A percentile compares a stretch with the other conserved stretches of the same genome.
These are phyloP conservation scores for Picocystis sp. DNA, from an alignment of 163 green algal genomes.

Conservation along the genomic window DNA sequence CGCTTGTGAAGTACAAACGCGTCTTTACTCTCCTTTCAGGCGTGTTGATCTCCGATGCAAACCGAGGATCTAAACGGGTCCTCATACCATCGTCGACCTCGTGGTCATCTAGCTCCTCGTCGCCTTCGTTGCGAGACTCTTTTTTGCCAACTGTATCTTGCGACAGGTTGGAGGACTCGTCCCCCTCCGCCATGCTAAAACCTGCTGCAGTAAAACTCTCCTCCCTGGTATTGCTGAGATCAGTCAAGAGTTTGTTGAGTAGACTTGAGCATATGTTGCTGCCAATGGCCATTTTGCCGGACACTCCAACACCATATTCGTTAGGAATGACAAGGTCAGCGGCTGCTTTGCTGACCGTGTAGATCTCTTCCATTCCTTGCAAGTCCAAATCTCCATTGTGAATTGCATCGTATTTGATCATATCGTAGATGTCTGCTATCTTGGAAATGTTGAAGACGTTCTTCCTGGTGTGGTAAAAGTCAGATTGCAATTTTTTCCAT, in stretches of 20 bases:
- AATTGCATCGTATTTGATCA: slow-evolving; percentile 66
- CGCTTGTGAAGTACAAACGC: slow-evolving; percentile 96
- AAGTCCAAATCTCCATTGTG: slow-evolving; percentile 81
- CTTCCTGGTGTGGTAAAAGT: too few species aligned
- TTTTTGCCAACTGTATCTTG: slow-evolving; percentile 2
- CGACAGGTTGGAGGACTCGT: neutral
- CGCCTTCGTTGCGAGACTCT: neutral
- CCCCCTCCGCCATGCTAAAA: slow-evolving; percentile 10
- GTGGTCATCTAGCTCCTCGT: slow-evolving; percentile 4
- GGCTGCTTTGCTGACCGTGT: slow-evolving; percentile 26
- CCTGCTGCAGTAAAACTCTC: slow-evolving; percentile 28
- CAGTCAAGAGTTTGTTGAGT: slow-evolving; percentile 79
- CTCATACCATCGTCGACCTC: slow-evolving; percentile 11
- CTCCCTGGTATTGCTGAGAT: slow-evolving; percentile 73
- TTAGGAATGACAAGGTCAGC: slow-evolving; percentile 60
- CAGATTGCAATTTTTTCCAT: too few species aligned
- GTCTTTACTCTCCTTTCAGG: slow-evolving; percentile 86
- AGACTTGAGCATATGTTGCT: slow-evolving; percentile 65
- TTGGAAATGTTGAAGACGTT: too few species aligned
- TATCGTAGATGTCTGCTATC: too few species aligned
- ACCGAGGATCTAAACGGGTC: slow-evolving; percentile 37
- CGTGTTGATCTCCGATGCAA: slow-evolving; percentile 78
- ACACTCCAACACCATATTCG: slow-evolving; percentile 72
- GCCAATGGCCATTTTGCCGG: slow-evolving; percentile 71
- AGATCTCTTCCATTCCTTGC: slow-evolving; percentile 5